Conservation (phyloP, 1,139 yeast species). For the Maudiozyma humilis region DNA sequence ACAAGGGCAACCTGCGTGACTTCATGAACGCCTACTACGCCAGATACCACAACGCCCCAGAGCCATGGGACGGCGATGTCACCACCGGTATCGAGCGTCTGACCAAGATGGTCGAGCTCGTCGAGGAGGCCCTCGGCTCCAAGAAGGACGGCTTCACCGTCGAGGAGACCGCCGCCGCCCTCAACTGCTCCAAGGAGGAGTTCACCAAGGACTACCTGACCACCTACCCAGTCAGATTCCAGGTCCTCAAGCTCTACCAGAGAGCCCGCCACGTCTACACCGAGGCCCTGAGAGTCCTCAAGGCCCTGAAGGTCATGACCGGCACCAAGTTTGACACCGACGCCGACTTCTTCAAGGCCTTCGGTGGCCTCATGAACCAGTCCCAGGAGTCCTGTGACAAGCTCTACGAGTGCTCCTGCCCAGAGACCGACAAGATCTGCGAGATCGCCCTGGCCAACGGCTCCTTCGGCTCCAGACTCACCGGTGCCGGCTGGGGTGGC, state of each 20-base stretch:
- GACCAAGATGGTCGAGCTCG: constrained; percentile 35
- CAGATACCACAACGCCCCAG: constrained; percentile 29
- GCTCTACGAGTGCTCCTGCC: constrained; percentile 49
- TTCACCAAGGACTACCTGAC: constrained; percentile 42
- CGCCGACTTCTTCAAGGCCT: constrained; percentile 31
- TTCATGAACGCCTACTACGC: constrained; percentile 48
- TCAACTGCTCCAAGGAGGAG: constrained; percentile 39
- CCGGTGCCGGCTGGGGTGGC: constrained; percentile 84
- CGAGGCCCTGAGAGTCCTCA: constrained; percentile 55
- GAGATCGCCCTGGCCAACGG: constrained; percentile 48
- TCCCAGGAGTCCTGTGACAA: constrained; percentile 49
- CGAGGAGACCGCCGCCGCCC: constrained; percentile 41
- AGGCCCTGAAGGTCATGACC: constrained; percentile 40
- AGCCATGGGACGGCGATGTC: constrained; percentile 44
- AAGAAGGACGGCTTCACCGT: constrained; percentile 44
- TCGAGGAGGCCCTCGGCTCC: constrained; percentile 35
- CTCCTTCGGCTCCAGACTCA: constrained; percentile 58
- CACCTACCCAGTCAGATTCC: constrained; percentile 50
- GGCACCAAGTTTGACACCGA: constrained; percentile 13
- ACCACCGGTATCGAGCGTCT: constrained; percentile 40
- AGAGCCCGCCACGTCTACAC: constrained; percentile 56
- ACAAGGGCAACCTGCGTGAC: constrained; percentile 59
- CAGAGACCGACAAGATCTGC: constrained; percentile 47
- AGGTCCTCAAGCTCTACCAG: constrained; percentile 46
- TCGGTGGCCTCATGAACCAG: constrained; percentile 52